Evolutionary conservation across 2,329 filamentous ascomycete species (phyloP).

Genomic region (Aureobasidium uvarum): DNA sequence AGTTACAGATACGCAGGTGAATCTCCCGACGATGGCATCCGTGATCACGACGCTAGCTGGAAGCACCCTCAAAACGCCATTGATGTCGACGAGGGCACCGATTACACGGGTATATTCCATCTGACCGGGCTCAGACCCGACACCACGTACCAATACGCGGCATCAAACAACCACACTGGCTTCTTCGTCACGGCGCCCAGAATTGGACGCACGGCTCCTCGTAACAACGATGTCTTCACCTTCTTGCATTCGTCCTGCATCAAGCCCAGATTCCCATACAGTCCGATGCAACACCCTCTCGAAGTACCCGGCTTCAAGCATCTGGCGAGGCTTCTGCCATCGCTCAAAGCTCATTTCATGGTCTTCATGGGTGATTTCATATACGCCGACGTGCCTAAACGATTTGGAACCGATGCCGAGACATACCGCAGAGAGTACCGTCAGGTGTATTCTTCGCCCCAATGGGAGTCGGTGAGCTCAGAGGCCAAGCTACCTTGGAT

Average conservation of each 20-base stretch:
- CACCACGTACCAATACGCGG: slow-evolving; percentile 75
- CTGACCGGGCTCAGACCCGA: slow-evolving; percentile 67
- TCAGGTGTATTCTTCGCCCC: slow-evolving; percentile 91
- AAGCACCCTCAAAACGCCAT: slow-evolving; percentile 63
- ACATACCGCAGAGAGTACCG: slow-evolving; percentile 90
- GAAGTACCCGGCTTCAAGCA: slow-evolving; percentile 76
- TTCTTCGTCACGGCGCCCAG: slow-evolving; percentile 75
- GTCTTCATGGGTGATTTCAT: slow-evolving; percentile 81
- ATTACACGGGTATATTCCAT: slow-evolving; percentile 72
- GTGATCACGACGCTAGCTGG: slow-evolving; percentile 62
- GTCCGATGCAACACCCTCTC: slow-evolving; percentile 75
- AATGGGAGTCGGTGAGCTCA: slow-evolving; percentile 60
- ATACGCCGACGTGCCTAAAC: slow-evolving; percentile 82
- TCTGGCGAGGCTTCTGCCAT: slow-evolving; percentile 69
- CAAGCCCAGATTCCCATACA: slow-evolving; percentile 87
- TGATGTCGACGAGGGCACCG: slow-evolving; percentile 70
- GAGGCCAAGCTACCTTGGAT: slow-evolving; percentile 74
- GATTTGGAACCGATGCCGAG: slow-evolving; percentile 67
- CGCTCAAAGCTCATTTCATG: slow-evolving; percentile 70
- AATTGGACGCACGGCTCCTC: slow-evolving; percentile 58
- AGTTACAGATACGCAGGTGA: slow-evolving; percentile 53
- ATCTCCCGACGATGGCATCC: slow-evolving; percentile 50
- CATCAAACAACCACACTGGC: slow-evolving; percentile 84
- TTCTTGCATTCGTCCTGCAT: slow-evolving; percentile 94
- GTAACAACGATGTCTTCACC: slow-evolving; percentile 65